phyloP scores from a whole-genome alignment of 176 grass and related monocot genomes.

The Paspalum notatum region DNA sequence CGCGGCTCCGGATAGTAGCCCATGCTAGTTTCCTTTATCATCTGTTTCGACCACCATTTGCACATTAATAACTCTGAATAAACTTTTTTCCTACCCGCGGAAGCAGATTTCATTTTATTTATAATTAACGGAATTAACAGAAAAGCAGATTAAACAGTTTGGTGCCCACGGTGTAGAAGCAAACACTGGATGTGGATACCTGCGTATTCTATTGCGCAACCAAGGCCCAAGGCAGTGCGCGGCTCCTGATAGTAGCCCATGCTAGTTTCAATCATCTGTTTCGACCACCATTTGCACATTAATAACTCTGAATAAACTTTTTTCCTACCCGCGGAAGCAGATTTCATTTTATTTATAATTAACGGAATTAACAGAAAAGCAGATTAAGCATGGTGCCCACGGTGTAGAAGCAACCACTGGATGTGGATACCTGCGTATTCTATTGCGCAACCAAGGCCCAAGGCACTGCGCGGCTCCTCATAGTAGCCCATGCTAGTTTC shows the following conservation, averaged over 20 bases:
- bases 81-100: no score
- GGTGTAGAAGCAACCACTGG: conserved; percentile 3
- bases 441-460: background rate
- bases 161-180: background rate
- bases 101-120: no score
- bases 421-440: conserved; percentile 6
- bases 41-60: background rate
- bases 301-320: no score
- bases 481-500: no score
- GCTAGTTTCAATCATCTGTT: background rate
- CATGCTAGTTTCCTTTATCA: background rate
- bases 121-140: no score
- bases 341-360: no score
- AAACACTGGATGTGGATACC: conserved; percentile 23
- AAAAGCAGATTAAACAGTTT: background rate
- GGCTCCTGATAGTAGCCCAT: no score
- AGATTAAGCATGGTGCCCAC: background rate
- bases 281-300: background rate
- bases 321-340: no score
- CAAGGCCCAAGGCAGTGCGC: background rate
- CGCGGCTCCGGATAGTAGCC: no score
- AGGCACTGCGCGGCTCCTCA: background rate
- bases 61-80: no score
- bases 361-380: background rate
- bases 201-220: background rate